These are phyloP conservation scores for Sporodiniella umbellata DNA, from an alignment of 371 early-diverging fungal species.

Conservation along the genomic window DNA sequence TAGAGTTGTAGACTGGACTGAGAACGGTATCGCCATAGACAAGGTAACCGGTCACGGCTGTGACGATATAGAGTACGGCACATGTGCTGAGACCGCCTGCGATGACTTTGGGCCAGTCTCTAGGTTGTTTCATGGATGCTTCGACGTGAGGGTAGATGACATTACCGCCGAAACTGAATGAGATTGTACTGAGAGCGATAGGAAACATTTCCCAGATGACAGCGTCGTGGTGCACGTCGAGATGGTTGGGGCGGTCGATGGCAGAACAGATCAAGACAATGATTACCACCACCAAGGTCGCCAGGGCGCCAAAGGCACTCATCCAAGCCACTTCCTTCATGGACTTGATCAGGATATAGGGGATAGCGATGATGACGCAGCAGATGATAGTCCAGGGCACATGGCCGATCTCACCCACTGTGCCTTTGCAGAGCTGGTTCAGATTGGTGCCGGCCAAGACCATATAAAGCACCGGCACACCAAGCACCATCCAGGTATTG, in stretches of 20 bases:
- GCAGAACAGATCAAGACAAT: constrained; percentile 44
- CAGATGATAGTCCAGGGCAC: constrained; percentile 66
- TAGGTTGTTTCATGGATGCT: constrained; percentile 76
- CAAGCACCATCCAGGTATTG: constrained; percentile 55
- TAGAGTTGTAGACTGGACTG: constrained; percentile 73
- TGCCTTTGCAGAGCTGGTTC: constrained; percentile 34
- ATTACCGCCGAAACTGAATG: constrained; percentile 81
- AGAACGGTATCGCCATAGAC: constrained; percentile 70
- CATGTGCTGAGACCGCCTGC: constrained; percentile 67
- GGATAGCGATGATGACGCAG: constrained; percentile 49
- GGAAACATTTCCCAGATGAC: constrained; percentile 57
- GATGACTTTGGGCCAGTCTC: constrained; percentile 70
- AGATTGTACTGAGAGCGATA: constrained; percentile 61
- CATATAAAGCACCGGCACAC: constrained; percentile 53
- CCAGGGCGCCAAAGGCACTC: constrained; percentile 58
- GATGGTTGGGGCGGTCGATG: constrained; percentile 26
- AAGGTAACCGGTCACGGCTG: constrained; percentile 77
- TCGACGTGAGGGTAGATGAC: constrained; percentile 85
- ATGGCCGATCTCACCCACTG: constrained; percentile 33
- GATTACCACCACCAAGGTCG: constrained; percentile 44
- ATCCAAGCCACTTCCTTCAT: constrained; percentile 62
- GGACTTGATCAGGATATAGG: constrained; percentile 53
- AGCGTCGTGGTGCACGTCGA: constrained; percentile 29
- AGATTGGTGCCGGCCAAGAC: constrained; percentile 53
- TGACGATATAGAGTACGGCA: constrained; percentile 71